Evolutionary conservation across 2,329 filamentous ascomycete species (phyloP).

Genomic region (Ilyonectria robusta): DNA sequence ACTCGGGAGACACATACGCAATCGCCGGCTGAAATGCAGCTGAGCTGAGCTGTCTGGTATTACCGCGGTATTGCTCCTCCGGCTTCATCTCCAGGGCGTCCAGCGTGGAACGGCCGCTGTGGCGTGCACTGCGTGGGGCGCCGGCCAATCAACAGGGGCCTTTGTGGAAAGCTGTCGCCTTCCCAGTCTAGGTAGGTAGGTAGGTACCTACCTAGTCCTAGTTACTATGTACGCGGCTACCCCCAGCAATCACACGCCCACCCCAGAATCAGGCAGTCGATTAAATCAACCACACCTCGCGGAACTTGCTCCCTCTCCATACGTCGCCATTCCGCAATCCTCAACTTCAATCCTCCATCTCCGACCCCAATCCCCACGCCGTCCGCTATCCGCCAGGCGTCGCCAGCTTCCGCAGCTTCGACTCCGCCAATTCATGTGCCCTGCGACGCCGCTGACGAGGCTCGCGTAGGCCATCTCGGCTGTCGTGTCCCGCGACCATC

Average conservation of each 20-base stretch:
- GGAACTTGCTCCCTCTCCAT: slow-evolving; percentile 6
- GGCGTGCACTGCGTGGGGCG: neutral
- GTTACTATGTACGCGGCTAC: neutral
- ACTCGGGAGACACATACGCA: slow-evolving; percentile 6
- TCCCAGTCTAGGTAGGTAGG: neutral
- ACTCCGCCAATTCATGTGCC: slow-evolving; percentile 40
- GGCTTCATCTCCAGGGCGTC: neutral
- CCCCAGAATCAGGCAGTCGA: slow-evolving; percentile 18
- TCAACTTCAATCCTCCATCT: neutral
- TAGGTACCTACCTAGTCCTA: too few relatives aligned
- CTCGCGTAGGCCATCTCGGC: slow-evolving; percentile 45
- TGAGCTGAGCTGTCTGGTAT: neutral
- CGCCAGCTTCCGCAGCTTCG: neutral
- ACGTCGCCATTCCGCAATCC: neutral
- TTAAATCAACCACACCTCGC: slow-evolving; percentile 22
- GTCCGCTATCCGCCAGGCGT: neutral
- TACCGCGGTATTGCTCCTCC: neutral
- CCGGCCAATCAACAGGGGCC: slow-evolving; percentile 38
- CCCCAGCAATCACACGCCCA: neutral
- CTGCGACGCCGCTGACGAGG: slow-evolving; percentile 42
- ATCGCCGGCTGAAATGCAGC: slow-evolving; percentile 14
- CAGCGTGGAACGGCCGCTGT: slow-evolving; percentile 12
- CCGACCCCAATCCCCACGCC: neutral
- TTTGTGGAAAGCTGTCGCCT: slow-evolving; percentile 44
- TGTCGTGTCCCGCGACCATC: slow-evolving; percentile 32